Conservation (phyloP, 176 grass and related monocot genomes). For the barley (Hordeum vulgare) region DNA sequence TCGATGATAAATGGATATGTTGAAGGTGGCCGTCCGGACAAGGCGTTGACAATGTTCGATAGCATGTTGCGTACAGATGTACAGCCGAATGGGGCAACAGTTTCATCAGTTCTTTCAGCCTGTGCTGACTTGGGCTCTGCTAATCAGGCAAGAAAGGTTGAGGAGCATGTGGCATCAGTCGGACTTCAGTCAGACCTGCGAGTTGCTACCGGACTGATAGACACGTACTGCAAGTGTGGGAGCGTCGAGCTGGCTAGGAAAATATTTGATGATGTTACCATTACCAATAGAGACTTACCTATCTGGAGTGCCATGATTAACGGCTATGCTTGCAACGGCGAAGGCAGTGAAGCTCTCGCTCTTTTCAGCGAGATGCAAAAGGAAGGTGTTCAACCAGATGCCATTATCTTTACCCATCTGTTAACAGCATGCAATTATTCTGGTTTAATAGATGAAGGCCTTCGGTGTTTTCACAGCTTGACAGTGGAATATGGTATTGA, state of each 20-base stretch:
- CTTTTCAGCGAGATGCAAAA: slow-evolving; percentile 54
- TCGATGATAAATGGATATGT: slow-evolving; percentile 57
- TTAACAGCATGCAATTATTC: slow-evolving; percentile 60
- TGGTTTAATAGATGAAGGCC: slow-evolving; percentile 56
- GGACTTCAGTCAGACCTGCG: slow-evolving; percentile 33
- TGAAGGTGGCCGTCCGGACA: slow-evolving; percentile 17
- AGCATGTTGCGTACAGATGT: slow-evolving; percentile 29
- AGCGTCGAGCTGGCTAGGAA: slow-evolving; percentile 40
- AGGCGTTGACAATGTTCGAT: slow-evolving; percentile 38
- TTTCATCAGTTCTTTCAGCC: slow-evolving; percentile 39
- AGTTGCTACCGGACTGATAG: slow-evolving; percentile 43
- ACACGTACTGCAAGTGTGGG: slow-evolving; percentile 55
- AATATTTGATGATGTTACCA: slow-evolving; percentile 45
- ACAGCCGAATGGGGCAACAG: slow-evolving; percentile 39
- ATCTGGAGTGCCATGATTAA: slow-evolving; percentile 70
- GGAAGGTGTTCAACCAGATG: slow-evolving; percentile 46
- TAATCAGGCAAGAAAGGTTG: slow-evolving; percentile 27
- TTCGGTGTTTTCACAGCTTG: slow-evolving; percentile 43
- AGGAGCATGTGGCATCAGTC: slow-evolving; percentile 19
- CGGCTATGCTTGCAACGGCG: slow-evolving; percentile 54
- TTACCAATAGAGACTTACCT: slow-evolving; percentile 44
- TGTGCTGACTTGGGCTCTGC: slow-evolving; percentile 38
- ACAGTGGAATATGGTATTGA: slow-evolving; percentile 35
- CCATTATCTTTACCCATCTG: slow-evolving; percentile 55
- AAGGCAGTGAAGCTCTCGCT: slow-evolving; percentile 34